Evolutionary conservation across 768 basidiomycete genomes (phyloP).

Genomic region (Boletus eberwhitei): DNA sequence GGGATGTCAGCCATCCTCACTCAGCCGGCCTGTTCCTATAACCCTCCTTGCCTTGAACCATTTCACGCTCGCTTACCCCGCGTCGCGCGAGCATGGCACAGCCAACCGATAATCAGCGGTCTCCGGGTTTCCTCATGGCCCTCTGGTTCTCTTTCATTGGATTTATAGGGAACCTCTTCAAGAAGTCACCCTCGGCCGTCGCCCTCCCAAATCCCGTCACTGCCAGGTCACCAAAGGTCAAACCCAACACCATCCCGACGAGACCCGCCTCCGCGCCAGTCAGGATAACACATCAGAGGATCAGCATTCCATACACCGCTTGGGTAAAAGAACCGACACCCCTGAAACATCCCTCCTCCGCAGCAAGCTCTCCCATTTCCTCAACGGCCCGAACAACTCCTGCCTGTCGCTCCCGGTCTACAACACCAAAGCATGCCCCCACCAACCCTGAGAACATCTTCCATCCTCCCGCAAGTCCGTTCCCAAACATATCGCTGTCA

Average conservation of each 20-base stretch:
- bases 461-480: conserved; percentile 14
- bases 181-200: conserved; percentile 4
- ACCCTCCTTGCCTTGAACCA: not conserved
- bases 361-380: conserved; percentile 4
- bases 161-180: conserved; percentile 13
- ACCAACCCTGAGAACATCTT: conserved; percentile 2
- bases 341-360: conserved; percentile 11
- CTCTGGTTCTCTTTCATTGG: conserved; percentile 15
- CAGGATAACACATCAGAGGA: not conserved
- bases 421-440: not conserved
- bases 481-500: conserved; percentile 21
- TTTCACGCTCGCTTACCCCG: not conserved
- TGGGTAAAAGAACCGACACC: not conserved
- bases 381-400: conserved; percentile 1
- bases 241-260: not conserved
- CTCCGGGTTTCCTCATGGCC: conserved; percentile 9
- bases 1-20: conserved; percentile 2
- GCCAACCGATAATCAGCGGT: not conserved
- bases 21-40: not conserved
- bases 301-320: not conserved
- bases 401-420: conserved; percentile 1
- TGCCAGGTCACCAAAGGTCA: not conserved
- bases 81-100: conserved; percentile 1
- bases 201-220: conserved; percentile 21
- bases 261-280: not conserved